Conservation (phyloP, 2,329 filamentous ascomycete genomes). For the Fusarium sp. region DNA sequence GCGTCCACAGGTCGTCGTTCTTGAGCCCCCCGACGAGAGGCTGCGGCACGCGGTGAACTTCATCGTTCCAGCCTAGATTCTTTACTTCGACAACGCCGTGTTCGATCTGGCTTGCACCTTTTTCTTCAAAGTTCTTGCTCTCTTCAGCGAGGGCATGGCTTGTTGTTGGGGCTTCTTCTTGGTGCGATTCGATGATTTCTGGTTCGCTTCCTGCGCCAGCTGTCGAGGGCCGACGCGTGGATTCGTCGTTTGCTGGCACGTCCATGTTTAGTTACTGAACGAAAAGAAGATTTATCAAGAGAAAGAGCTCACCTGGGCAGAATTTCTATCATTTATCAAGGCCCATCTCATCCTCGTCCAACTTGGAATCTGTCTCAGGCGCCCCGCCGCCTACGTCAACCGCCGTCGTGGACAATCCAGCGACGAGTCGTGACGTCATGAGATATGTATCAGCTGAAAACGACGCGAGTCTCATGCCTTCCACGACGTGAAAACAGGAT, state of each 20-base stretch:
- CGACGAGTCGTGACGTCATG: not conserved
- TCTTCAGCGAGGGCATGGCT: constrained; percentile 54
- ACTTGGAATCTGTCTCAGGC: constrained; percentile 10
- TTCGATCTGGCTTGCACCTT: constrained; percentile 59
- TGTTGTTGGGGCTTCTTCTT: constrained; percentile 48
- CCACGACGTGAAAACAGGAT: no score
- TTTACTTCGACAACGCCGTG: constrained; percentile 67
- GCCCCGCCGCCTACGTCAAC: constrained; percentile 39
- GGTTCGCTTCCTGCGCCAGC: constrained; percentile 42
- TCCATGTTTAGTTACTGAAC: constrained; percentile 15
- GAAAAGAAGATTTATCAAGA: not conserved
- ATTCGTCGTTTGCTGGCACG: constrained; percentile 8
- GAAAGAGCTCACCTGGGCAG: not conserved
- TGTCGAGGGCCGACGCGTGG: constrained; percentile 32
- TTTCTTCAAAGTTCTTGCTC: constrained; percentile 49
- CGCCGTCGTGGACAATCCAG: not conserved
- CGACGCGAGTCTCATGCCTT: no score
- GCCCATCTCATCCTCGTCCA: no score
- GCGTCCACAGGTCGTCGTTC: constrained; percentile 80
- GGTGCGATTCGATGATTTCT: constrained; percentile 43
- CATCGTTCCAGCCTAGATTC: constrained; percentile 77
- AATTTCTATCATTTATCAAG: not conserved
- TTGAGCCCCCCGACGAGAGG: constrained; percentile 72
- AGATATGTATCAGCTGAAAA: not conserved
- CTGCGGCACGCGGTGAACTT: constrained; percentile 66